Evolutionary conservation across 2,329 filamentous ascomycete genomes (phyloP), one percentile per base, ranked within the genome.

Genomic region (Penicillium fuscoglaucum): DNA sequence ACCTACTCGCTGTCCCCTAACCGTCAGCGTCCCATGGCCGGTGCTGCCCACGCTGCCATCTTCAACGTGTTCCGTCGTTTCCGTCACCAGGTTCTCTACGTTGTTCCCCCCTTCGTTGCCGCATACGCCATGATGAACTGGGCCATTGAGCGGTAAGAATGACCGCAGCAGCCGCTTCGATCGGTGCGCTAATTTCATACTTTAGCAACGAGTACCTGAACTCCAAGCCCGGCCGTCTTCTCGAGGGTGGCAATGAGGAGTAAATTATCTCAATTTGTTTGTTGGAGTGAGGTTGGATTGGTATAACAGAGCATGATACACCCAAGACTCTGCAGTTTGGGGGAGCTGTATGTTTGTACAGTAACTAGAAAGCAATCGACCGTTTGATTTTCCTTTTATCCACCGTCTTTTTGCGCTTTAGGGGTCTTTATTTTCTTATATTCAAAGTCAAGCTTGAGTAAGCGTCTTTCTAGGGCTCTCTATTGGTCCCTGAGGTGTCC

Each of bases 21-120:
- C 85, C 89, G 90, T 75, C 93, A 96, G 82, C 88, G 90, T 72
- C 90, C 92, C 64, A 84, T 96, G 67, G 91, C 91, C 64, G 91
- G 90, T 70, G 82, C 88, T 60, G 78, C 84, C 65, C 81, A 93
- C 78, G 90, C 88, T 67, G 93, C 93, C 72, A 80, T 98, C 82
- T 98, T 98, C 88, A 99, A 99, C 86, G 88, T 87, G 70, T 96
- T 90, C 85, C 88, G 95, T 78, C 87, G 95, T 72, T 90, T 89
- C 80, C 88, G 87, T 76, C 78, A 84, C 69, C 95, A 98, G 83
- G 87, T 96, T 68, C 87, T 98, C 69, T 99, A 93, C 85, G 87
- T 93, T 78, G 84, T 88, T 28, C 90, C 95, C 60, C 89, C 93
- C 40, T 80, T 96, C 68, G 70, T 95, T 64, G 77, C 83, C 67